Evolutionary conservation across 495 filamentous ascomycete genomes (phyloP).

Genomic region (Sabuloglossum arenarium): DNA sequence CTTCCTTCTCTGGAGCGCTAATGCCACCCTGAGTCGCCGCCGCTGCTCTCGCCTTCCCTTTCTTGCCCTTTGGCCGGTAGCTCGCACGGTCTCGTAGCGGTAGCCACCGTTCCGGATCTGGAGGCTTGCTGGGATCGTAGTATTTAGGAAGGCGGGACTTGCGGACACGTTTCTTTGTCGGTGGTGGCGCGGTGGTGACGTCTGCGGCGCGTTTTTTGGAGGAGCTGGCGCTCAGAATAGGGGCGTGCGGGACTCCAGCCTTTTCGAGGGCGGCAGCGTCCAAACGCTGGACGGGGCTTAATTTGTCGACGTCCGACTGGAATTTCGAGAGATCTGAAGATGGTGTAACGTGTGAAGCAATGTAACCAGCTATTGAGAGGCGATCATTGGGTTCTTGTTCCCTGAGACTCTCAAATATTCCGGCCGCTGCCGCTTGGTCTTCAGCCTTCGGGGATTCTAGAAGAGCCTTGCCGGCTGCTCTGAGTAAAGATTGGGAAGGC

Average conservation of each 20-base stretch:
- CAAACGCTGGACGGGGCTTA: slow-evolving; percentile 40
- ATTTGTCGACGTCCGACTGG: slow-evolving; percentile 31
- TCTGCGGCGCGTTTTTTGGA: slow-evolving; percentile 38
- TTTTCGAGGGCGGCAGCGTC: slow-evolving; percentile 51
- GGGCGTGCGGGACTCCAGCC: slow-evolving; percentile 49
- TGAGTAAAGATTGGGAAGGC: slow-evolving; percentile 38
- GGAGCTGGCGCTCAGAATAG: slow-evolving; percentile 18
- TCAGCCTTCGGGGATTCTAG: slow-evolving; percentile 46
- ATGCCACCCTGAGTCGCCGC: slow-evolving; percentile 72
- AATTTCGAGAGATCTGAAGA: slow-evolving; percentile 40
- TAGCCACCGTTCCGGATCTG: slow-evolving; percentile 84
- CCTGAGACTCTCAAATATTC: slow-evolving; percentile 52
- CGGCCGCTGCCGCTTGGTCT: slow-evolving; percentile 45
- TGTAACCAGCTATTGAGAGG: slow-evolving; percentile 51
- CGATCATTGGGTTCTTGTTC: slow-evolving; percentile 39
- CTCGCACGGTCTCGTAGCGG: slow-evolving; percentile 71
- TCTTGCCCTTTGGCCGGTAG: slow-evolving; percentile 78
- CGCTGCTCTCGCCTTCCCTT: slow-evolving; percentile 61
- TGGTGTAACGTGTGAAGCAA: slow-evolving; percentile 49
- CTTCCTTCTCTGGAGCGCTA: slow-evolving; percentile 29
- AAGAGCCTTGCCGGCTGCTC: slow-evolving; percentile 58
- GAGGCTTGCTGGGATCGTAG: slow-evolving; percentile 49
- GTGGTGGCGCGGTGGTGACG: slow-evolving; percentile 21
- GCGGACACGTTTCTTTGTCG: slow-evolving; percentile 38
- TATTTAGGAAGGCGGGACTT: slow-evolving; percentile 57